phyloP scores from a whole-genome alignment of 768 basidiomycete genomes.

The Tephrocybe sp. region DNA sequence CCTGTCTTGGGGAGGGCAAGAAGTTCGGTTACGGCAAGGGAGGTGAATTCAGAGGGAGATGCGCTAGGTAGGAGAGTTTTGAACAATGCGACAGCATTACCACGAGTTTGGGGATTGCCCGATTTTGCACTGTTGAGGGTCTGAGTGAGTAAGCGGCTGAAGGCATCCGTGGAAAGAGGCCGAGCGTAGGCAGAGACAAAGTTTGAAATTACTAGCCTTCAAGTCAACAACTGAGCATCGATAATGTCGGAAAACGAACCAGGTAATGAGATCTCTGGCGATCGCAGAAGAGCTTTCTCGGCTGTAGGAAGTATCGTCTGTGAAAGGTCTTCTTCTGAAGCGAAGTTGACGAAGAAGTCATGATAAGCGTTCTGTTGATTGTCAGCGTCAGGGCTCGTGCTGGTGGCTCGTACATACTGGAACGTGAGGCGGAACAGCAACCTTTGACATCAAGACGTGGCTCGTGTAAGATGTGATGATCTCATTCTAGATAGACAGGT shows the following conservation, averaged over 20 bases:
- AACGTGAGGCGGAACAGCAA: conserved; percentile 55
- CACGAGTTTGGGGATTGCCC: conserved; percentile 59
- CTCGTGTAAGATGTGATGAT: conserved; percentile 61
- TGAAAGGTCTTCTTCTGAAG: conserved; percentile 52
- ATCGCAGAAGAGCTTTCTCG: conserved; percentile 79
- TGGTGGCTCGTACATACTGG: conserved; percentile 40
- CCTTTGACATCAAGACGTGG: conserved; percentile 68
- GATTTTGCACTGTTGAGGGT: conserved; percentile 74
- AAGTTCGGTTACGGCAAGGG: conserved; percentile 60
- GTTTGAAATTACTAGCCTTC: conserved; percentile 48
- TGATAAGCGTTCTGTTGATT: conserved; percentile 48
- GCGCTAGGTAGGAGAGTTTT: conserved; percentile 38
- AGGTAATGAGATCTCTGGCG: conserved; percentile 75
- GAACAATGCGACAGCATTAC: conserved; percentile 59
- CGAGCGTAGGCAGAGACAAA: conserved; percentile 59
- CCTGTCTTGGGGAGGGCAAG: conserved; percentile 75
- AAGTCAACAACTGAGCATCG: neutral
- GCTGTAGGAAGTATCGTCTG: conserved; percentile 63
- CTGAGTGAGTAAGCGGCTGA: conserved; percentile 58
- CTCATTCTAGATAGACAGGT: conserved; percentile 39
- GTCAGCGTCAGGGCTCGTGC: neutral
- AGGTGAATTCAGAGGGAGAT: conserved; percentile 35
- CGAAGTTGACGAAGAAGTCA: conserved; percentile 59
- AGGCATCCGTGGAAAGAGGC: conserved; percentile 43
- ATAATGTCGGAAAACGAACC: conserved; percentile 39